These are phyloP conservation scores for Daldinia sp. DNA, from an alignment of 2,329 filamentous ascomycete species.

Conservation along the genomic window DNA sequence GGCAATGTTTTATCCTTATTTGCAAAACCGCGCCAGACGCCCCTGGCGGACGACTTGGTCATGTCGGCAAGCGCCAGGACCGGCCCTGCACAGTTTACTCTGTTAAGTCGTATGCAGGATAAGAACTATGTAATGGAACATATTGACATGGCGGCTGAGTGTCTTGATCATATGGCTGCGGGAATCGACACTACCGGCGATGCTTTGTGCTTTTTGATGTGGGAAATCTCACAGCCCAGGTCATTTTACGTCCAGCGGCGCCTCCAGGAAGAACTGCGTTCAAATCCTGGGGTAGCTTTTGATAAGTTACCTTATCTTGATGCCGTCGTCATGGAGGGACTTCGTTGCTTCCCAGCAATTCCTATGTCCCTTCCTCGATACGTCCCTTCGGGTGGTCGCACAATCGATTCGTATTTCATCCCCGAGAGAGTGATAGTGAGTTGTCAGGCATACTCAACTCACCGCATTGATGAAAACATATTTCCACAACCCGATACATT, in stretches of 20 bases:
- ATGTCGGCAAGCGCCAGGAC: slow-evolving; percentile 57
- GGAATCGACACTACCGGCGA: slow-evolving; percentile 78
- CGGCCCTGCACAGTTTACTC: slow-evolving; percentile 61
- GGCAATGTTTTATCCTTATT: slow-evolving; percentile 57
- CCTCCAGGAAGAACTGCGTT: slow-evolving; percentile 61
- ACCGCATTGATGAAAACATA: slow-evolving; percentile 67
- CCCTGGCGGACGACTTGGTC: slow-evolving; percentile 67
- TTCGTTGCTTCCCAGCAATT: slow-evolving; percentile 70
- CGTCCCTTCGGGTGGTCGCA: slow-evolving; percentile 62
- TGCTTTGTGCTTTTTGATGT: slow-evolving; percentile 74
- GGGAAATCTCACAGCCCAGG: slow-evolving; percentile 70
- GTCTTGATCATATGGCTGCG: slow-evolving; percentile 75
- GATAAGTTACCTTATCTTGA: slow-evolving; percentile 68
- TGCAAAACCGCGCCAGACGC: slow-evolving; percentile 63
- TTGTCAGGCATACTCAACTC: slow-evolving; percentile 68
- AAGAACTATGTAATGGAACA: slow-evolving; percentile 58
- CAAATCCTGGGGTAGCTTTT: slow-evolving; percentile 50
- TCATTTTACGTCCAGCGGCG: slow-evolving; percentile 60
- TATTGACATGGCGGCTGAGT: slow-evolving; percentile 70
- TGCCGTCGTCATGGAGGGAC: slow-evolving; percentile 68
- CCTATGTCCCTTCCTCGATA: slow-evolving; percentile 72
- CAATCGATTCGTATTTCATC: slow-evolving; percentile 63
- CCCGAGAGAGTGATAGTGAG: slow-evolving; percentile 65
- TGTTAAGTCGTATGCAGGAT: slow-evolving; percentile 66
- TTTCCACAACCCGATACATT: slow-evolving; percentile 83